Base-by-base conservation (phyloP, 2,329 filamentous ascomycete genomes). In the Aspergillus sp. region DNA sequence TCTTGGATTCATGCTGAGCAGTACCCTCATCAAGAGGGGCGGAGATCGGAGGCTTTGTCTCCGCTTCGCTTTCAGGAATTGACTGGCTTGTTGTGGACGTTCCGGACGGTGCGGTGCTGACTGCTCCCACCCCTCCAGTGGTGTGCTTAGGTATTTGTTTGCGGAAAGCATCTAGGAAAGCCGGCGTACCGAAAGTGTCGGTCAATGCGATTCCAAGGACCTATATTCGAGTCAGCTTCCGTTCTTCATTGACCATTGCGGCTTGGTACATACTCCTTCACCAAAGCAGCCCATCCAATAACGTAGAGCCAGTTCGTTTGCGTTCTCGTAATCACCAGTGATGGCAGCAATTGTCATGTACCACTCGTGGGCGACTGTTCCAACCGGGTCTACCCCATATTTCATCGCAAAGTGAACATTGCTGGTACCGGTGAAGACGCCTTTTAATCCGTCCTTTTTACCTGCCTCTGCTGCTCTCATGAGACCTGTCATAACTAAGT, bases 281-380 rank as follows among this genome's bases (percentile, higher is more conserved):
- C 93, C 93, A 62, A 96, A 98, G 48, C 88, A 95, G 41, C 84
- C 83, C 30, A 95, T 80, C 93, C 93, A 98, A 64, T 94, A 89
- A 45, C 82, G 77, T 54, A 98, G 72, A 0, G 89, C 90, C 51
- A 85, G 78, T 64, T 95, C 89, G 32, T 90, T 95, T 3, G 93
- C 90, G 49, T 79, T 76, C 54, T 82, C 78, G 62, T 98, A 98
- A 67, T 96, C 81, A 50, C 88, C 78, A 5, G 85, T 88, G 55
- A 96, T 89, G 33, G 93, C 90, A 1, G 93, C 93, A 50, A 95
- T 91, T 34, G 89, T 90, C 93, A 98, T 98, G 73, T 96, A 97
- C 93, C 93, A 98, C 70, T 98, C 93, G 61, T 98, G 93, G 1
- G 93, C 93, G 2, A 88, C 83, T 0, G 93, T 98, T 5, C 93